These are phyloP conservation scores for Elongisporangium anandrum DNA, from an alignment of 352 stramenopile species.

Conservation along the genomic window DNA sequence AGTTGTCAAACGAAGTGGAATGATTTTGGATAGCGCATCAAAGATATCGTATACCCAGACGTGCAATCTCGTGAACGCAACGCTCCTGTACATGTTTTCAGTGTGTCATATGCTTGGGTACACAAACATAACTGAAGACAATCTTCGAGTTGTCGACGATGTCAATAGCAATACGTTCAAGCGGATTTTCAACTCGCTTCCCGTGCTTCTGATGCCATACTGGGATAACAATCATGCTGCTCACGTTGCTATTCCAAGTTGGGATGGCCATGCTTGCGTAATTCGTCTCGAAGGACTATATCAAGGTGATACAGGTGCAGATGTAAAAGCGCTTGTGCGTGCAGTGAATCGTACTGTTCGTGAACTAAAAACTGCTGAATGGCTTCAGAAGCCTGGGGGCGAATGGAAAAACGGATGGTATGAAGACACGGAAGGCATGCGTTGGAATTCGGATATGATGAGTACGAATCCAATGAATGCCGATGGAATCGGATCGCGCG, in stretches of 20 bases:
- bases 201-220: slow-evolving; percentile 35
- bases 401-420: background rate
- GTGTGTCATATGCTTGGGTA: slow-evolving; percentile 3
- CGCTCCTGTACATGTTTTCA: background rate
- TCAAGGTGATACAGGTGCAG: background rate
- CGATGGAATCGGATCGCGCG: slow-evolving; percentile 15
- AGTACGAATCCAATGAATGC: slow-evolving; percentile 15
- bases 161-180: slow-evolving; percentile 17
- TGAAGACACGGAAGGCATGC: slow-evolving; percentile 5
- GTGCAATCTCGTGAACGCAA: slow-evolving; percentile 3
- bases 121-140: background rate
- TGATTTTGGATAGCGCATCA: background rate
- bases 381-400: slow-evolving; percentile 8
- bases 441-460: slow-evolving; percentile 33
- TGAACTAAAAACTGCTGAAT: background rate
- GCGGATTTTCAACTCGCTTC: slow-evolving; percentile 20
- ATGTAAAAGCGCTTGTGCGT: background rate
- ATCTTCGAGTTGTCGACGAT: slow-evolving; percentile 3
- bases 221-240: slow-evolving; percentile 20
- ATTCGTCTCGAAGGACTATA: slow-evolving; percentile 12
- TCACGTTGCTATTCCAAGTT: slow-evolving; percentile 22
- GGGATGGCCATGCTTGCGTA: slow-evolving; percentile 21
- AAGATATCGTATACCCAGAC: background rate
- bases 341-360: background rate
- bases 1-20: background rate